These are phyloP conservation scores for Cenchrus purpureus DNA, from an alignment of 176 grass and related monocot genomes.

Conservation along the genomic window DNA sequence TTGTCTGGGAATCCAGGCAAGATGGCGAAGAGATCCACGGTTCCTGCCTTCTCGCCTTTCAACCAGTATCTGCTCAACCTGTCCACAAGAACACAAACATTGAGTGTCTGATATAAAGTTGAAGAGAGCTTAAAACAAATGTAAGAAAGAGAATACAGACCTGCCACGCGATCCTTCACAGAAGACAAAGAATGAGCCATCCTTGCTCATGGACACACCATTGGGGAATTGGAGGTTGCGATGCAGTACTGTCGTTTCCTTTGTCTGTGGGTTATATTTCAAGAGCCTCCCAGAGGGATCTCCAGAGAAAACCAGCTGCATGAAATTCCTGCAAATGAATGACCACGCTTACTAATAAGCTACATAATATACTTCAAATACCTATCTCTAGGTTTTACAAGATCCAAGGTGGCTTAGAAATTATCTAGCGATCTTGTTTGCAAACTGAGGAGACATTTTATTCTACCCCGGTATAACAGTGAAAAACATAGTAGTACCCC, in stretches of 20 bases:
- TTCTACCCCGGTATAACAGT: neutral
- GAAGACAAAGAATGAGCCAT: slow-evolving; percentile 88
- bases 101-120: neutral
- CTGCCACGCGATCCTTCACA: slow-evolving; percentile 81
- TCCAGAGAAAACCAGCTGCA: slow-evolving; percentile 79
- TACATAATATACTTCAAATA: neutral
- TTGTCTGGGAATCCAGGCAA: slow-evolving; percentile 95
- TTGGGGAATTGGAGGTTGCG: slow-evolving; percentile 86
- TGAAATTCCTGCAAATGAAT: slow-evolving; percentile 71
- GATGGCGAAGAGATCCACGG: slow-evolving; percentile 66
- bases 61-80: slow-evolving; percentile 91
- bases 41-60: slow-evolving; percentile 90
- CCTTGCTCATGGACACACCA: slow-evolving; percentile 87
- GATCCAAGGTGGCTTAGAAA: neutral
- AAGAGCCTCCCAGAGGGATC: slow-evolving; percentile 89
- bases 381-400: neutral
- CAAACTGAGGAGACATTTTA: neutral
- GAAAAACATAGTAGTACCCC: neutral
- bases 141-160: slow-evolving; percentile 31
- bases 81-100: neutral
- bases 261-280: slow-evolving; percentile 73
- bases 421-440: neutral
- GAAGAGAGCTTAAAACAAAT: slow-evolving; percentile 23
- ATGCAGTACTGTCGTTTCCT: slow-evolving; percentile 79
- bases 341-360: neutral